phyloP scores from a whole-genome alignment of 257 asterid genomes.

The Paraleonurus japonicus region DNA sequence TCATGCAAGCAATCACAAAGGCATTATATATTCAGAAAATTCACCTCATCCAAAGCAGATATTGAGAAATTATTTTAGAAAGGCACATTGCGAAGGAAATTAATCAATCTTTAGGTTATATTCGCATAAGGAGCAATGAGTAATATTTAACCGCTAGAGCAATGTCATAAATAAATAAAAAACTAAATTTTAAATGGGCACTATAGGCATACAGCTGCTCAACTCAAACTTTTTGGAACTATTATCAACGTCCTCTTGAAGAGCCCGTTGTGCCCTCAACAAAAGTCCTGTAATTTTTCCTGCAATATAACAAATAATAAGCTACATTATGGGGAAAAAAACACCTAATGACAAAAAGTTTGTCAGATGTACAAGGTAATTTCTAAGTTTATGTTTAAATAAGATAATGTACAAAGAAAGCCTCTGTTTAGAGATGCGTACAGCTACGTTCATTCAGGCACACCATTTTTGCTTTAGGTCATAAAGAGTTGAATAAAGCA shows the following conservation, averaged over 20 bases:
- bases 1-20: background rate
- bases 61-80: slow-evolving; percentile 11
- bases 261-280: slow-evolving; percentile 51
- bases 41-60: background rate
- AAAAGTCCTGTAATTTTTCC: slow-evolving; percentile 92
- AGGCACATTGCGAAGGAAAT: background rate
- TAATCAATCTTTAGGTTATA: background rate
- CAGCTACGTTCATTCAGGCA: slow-evolving; percentile 2
- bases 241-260: slow-evolving; percentile 58
- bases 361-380: background rate
- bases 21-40: background rate
- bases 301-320: slow-evolving; percentile 31
- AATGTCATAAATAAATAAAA: background rate
- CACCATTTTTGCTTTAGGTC: slow-evolving; percentile 9
- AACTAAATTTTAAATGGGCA: background rate
- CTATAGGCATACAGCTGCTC: slow-evolving; percentile 54
- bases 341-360: background rate
- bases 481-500: slow-evolving; percentile 7
- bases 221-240: slow-evolving; percentile 49
- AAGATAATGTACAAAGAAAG: background rate
- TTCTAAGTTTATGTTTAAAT: background rate
- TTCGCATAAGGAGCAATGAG: background rate
- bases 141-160: slow-evolving; percentile 1
- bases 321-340: background rate
- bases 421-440: background rate